Evolutionary conservation across 2,329 filamentous ascomycete species (phyloP).

Genomic region (Coleophoma crateriformis): DNA sequence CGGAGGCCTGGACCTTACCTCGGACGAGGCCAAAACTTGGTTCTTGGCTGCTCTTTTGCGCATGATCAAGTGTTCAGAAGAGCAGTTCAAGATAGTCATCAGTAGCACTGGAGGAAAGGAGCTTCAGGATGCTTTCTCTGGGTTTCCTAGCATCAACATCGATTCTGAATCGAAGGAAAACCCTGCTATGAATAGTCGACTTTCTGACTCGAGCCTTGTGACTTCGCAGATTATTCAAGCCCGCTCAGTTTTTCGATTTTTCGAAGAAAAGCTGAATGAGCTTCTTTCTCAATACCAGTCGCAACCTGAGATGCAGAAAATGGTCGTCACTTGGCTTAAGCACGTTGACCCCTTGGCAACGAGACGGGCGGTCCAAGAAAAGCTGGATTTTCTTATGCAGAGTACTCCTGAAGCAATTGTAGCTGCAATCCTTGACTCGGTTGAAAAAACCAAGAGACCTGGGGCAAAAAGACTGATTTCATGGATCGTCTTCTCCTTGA

Average conservation of each 20-base stretch:
- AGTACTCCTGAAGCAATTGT: not conserved
- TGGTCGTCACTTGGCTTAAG: not conserved
- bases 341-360: not conserved
- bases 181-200: not conserved
- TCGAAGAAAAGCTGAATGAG: not conserved
- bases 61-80: not conserved
- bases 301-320: not conserved
- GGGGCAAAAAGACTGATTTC: not conserved
- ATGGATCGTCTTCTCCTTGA: not conserved
- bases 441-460: not conserved
- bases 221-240: no score
- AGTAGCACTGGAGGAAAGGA: not conserved
- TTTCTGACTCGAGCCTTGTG: not conserved
- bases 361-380: not conserved
- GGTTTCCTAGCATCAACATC: not conserved
- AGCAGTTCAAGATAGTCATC: conserved; percentile 2
- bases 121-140: not conserved
- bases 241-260: not conserved
- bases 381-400: not conserved
- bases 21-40: conserved; percentile 1
- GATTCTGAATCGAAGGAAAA: not conserved
- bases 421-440: not conserved
- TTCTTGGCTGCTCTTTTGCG: conserved; percentile 3
- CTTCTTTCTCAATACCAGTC: not conserved
- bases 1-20: conserved; percentile 3